Evolutionary conservation across 306 rosid species (phyloP).

Genomic region (Prunus salicina): DNA sequence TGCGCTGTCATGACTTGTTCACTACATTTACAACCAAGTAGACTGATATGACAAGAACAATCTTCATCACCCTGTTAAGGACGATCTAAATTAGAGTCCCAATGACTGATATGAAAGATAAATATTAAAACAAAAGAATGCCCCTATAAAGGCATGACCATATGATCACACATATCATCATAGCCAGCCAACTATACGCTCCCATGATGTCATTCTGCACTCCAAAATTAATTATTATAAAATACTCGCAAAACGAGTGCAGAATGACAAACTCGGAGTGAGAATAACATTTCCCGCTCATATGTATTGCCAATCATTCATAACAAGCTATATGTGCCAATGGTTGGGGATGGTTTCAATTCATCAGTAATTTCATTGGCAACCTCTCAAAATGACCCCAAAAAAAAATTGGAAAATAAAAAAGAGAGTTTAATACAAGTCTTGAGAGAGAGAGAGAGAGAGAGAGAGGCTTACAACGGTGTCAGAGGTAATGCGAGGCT

Average conservation of each 20-base stretch:
- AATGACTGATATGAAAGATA: too few species aligned
- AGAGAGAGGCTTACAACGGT: constrained; percentile 48
- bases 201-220: too few species aligned
- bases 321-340: too few species aligned
- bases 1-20: too few species aligned
- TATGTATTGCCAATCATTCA: too few species aligned
- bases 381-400: neutral
- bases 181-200: too few species aligned
- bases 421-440: neutral
- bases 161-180: too few species aligned
- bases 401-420: neutral
- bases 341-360: too few species aligned
- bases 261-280: neutral
- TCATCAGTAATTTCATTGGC: neutral
- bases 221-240: neutral
- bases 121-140: neutral
- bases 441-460: neutral
- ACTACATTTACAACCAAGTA: too few species aligned
- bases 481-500: constrained; percentile 74
- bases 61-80: too few species aligned
- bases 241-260: neutral
- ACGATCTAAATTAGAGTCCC: too few species aligned
- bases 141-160: neutral
- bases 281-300: neutral
- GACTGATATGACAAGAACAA: too few species aligned